Conservation (phyloP, 163 green algal species). For the Botryococcus braunii region DNA sequence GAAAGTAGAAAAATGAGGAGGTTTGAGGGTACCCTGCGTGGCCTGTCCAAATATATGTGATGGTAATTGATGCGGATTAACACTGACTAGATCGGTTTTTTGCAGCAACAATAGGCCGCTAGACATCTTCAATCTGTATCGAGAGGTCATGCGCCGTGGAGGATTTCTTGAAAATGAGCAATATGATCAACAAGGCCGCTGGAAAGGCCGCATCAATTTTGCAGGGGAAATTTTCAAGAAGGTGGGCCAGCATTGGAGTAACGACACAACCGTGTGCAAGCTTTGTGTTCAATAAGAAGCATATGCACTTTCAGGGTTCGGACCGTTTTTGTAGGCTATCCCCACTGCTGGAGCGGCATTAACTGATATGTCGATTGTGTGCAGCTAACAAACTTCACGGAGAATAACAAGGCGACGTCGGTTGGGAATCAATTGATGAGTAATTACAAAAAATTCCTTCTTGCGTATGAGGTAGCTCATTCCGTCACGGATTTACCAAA, state of each 20-base stretch:
- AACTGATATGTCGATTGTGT: background rate
- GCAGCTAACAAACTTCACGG: slow-evolving; percentile 34
- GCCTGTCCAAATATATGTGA: too few relatives aligned
- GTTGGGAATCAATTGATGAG: slow-evolving; percentile 40
- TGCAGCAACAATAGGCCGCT: slow-evolving; percentile 44
- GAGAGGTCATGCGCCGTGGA: slow-evolving; percentile 29
- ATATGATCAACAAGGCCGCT: slow-evolving; percentile 37
- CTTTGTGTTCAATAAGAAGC: background rate
- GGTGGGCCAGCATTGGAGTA: background rate
- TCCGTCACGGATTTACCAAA: too few relatives aligned
- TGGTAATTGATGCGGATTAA: too few relatives aligned
- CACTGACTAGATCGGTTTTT: too few relatives aligned
- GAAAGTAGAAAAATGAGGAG: too few relatives aligned
- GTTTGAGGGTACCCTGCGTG: too few relatives aligned
- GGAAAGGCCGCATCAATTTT: slow-evolving; percentile 42
- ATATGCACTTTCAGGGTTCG: background rate
- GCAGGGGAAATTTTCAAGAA: slow-evolving; percentile 13
- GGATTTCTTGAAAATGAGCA: slow-evolving; percentile 36
- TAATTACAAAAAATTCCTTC: slow-evolving; percentile 43
- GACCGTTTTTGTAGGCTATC: background rate
- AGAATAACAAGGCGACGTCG: slow-evolving; percentile 33
- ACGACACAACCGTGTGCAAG: background rate
- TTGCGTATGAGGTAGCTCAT: slow-evolving; percentile 20
- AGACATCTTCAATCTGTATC: slow-evolving; percentile 46
- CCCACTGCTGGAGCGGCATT: background rate